Evolutionary conservation across 768 basidiomycete species (phyloP).

Genomic region (Mycena leptocephala): DNA sequence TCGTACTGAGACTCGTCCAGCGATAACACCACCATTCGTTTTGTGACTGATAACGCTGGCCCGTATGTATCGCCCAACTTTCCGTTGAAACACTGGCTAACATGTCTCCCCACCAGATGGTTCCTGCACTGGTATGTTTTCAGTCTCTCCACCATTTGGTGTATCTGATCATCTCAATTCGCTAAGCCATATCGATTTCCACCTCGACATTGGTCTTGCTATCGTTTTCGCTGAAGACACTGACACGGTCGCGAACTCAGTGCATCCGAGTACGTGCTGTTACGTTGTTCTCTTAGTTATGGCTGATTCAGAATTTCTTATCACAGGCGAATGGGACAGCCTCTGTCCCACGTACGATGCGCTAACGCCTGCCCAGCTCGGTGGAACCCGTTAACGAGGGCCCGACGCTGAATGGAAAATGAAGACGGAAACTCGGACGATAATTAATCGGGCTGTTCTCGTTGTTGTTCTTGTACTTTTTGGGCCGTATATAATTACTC

Average conservation of each 20-base stretch:
- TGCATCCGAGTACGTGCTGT: constrained; percentile 7
- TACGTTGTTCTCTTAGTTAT: background rate
- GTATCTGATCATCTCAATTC: constrained; percentile 15
- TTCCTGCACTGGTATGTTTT: constrained; percentile 23
- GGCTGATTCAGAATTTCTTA: background rate
- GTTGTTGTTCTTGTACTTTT: no score
- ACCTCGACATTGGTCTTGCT: constrained; percentile 43
- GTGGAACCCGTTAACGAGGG: no score
- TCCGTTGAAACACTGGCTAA: background rate
- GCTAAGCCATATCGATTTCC: constrained; percentile 52
- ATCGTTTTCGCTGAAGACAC: constrained; percentile 29
- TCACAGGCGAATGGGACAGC: constrained; percentile 4
- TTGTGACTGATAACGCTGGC: constrained; percentile 73
- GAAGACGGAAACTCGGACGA: no score
- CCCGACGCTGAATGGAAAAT: no score
- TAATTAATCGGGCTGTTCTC: no score
- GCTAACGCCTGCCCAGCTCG: constrained; percentile 18
- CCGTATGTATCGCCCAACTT: constrained; percentile 33
- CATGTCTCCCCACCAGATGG: constrained; percentile 29
- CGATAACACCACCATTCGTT: constrained; percentile 63
- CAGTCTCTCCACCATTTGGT: background rate
- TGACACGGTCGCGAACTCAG: constrained; percentile 19
- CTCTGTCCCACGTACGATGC: constrained; percentile 30
- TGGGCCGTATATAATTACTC: no score
- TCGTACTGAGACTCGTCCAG: constrained; percentile 39